Conservation (phyloP, 768 basidiomycete genomes). For the Leccinum ochraceum region DNA sequence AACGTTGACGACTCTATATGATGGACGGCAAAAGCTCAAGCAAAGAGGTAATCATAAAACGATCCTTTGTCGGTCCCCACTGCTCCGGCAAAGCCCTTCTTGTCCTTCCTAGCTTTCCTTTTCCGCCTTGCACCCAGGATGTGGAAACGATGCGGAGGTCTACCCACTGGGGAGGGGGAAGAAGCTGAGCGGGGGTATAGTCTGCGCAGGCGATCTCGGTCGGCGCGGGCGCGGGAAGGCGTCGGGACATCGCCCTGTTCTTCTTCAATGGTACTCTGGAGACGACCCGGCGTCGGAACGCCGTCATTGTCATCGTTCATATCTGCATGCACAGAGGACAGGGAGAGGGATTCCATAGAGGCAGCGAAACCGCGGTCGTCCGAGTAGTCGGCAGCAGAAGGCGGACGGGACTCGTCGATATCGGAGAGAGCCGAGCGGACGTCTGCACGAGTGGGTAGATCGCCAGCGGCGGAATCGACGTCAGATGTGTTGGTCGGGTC, state of each 20-base stretch:
- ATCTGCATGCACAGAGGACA: slow-evolving; percentile 28
- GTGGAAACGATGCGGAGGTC: slow-evolving; percentile 29
- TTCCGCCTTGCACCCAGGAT: slow-evolving; percentile 10
- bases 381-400: slow-evolving; percentile 31
- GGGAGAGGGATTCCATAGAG: slow-evolving; percentile 37
- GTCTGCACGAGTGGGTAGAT: slow-evolving; percentile 6
- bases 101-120: slow-evolving; percentile 19
- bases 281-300: slow-evolving; percentile 8
- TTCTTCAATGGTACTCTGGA: not conserved
- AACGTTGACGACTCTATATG: not conserved
- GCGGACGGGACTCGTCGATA: slow-evolving; percentile 32
- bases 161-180: slow-evolving; percentile 55
- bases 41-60: slow-evolving; percentile 49
- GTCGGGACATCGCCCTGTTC: slow-evolving; percentile 2
- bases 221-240: slow-evolving; percentile 22
- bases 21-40: slow-evolving; percentile 17
- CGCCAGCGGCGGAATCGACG: slow-evolving; percentile 20
- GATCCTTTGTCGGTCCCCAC: slow-evolving; percentile 20
- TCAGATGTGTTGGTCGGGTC: slow-evolving; percentile 24
- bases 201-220: slow-evolving; percentile 32
- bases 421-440: slow-evolving; percentile 21
- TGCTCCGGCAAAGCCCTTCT: slow-evolving; percentile 18
- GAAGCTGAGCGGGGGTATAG: slow-evolving; percentile 44
- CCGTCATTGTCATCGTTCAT: slow-evolving; percentile 9
- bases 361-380: slow-evolving; percentile 36